Evolutionary conservation across 2,329 filamentous ascomycete species (phyloP), one percentile per base, ranked within the genome.

Genomic region (Hymenotorrendiella dingleyae): DNA sequence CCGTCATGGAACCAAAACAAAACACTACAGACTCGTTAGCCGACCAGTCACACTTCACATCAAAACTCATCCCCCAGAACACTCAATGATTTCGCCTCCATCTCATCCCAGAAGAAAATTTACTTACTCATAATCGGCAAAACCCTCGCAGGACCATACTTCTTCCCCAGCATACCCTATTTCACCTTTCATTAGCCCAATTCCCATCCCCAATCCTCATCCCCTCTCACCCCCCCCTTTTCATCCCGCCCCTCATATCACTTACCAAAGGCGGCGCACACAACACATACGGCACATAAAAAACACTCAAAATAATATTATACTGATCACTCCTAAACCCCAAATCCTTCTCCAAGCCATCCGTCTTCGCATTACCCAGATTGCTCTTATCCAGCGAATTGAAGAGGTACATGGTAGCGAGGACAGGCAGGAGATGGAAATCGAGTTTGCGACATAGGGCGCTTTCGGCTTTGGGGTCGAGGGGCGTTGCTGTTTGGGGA

Each of bases 281-380:
- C 3, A 88, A 57, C 26, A 86, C 82, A 58, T 84, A 87, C 0
- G 84, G 84, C 6, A 88, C 70, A 62, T 84, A 89, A 68, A 89
- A 89, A 50, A 89, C 79, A 39, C 72, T 74, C 26, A 87, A 63
- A 36, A 86, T 73, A 21, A 79, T 71, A 58, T 86, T 86, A 65
- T 87, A 86, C 58, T 86, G 73, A 49, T 78, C 72, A 1, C 64
- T 61, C 32, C 70, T 70, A 63, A 88, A 80, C 23, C 74, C 60
- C 16, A 86, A 64, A 53, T 80, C 74, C 19, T 64, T 65, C 10
- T 56, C 56, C 40, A 60, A 14, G 8, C 43, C 41, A 32, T 49
- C 56, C 0, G 76, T 80, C 57, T 80, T 66, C 2, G 76, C 75
- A 56, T 80, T 80, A 39, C 74, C 72, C 28, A 74, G 54, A 49